Base-by-base conservation (phyloP, 495 filamentous ascomycete genomes). In the Annulohypoxylon stygium region DNA sequence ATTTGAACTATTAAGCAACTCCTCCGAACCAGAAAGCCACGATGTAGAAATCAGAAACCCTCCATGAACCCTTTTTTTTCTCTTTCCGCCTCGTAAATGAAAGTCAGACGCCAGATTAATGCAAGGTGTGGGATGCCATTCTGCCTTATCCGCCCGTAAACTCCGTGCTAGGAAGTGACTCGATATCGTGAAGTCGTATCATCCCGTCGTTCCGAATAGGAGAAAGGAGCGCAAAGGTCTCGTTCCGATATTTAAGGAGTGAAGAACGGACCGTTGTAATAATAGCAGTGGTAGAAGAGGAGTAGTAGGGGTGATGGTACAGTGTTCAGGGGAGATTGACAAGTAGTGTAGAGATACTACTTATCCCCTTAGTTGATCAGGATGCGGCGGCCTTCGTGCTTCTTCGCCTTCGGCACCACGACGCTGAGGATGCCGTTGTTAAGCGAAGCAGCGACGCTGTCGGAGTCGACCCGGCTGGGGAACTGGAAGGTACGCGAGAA, bases 401-500 rank as follows among this genome's bases (percentile, higher is more conserved):
- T 86, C 73, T 86, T 81, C 33, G 89, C 85, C 87, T 97, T 97
- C 7, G 95, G 95, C 16, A 97, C 90, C 5, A 89, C 70, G 30
- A 96, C 82, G 51, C 78, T 89, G 61, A 95, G 81, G 69, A 96
- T 88, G 8, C 93, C 93, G 77, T 95, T 89, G 82, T 90, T 91
- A 75, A 95, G 77, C 58, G 81, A 88, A 11, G 95, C 95, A 70
- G 84, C 90, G 63, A 97, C 94, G 12, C 69, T 79, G 51, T 97
- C 92, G 72, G 93, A 90, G 78, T 97, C 90, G 37, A 97, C 87
- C 10, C 88, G 86, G 7, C 78, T 79, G 0, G 93, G 88, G 86
- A 98, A 97, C 61, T 77, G 87, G 85, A 98, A 97, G 26, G 83
- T 85, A 61, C 94, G 89, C 39, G 88, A 84, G 86, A 97, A 98